phyloP scores from a whole-genome alignment of 768 basidiomycete species.

The Coprinopsis marcescibilis region DNA sequence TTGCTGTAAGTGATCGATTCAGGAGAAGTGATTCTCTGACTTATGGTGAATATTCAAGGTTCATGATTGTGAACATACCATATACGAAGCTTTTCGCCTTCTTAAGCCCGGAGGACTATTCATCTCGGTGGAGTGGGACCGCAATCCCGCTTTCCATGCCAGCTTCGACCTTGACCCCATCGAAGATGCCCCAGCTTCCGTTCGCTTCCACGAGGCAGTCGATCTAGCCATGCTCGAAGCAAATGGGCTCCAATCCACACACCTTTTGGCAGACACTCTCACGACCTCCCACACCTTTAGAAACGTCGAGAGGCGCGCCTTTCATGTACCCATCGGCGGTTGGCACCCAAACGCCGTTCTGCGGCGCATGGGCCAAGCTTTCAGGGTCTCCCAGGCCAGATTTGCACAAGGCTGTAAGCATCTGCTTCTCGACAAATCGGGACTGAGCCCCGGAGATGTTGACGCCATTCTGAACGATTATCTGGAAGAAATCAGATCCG shows the following conservation, averaged over 20 bases:
- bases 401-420: constrained; percentile 47
- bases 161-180: constrained; percentile 19
- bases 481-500: constrained; percentile 39
- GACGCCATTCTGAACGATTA: constrained; percentile 35
- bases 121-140: constrained; percentile 56
- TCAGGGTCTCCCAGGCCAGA: constrained; percentile 31
- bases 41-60: constrained; percentile 36
- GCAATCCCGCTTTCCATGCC: constrained; percentile 35
- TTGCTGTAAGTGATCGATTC: constrained; percentile 45
- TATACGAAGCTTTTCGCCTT: constrained; percentile 57
- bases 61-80: constrained; percentile 42
- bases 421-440: constrained; percentile 35
- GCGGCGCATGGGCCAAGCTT: constrained; percentile 35
- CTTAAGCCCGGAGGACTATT: constrained; percentile 70
- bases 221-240: constrained; percentile 25
- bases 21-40: not conserved
- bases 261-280: constrained; percentile 34
- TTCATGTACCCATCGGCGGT: constrained; percentile 50
- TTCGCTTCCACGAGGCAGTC: constrained; percentile 34
- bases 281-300: constrained; percentile 32
- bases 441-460: constrained; percentile 30
- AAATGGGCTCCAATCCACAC: constrained; percentile 34
- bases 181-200: constrained; percentile 34
- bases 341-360: constrained; percentile 37
- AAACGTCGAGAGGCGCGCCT: constrained; percentile 26